Conservation (phyloP, 305 asterid genomes). For the Withania somnifera region DNA sequence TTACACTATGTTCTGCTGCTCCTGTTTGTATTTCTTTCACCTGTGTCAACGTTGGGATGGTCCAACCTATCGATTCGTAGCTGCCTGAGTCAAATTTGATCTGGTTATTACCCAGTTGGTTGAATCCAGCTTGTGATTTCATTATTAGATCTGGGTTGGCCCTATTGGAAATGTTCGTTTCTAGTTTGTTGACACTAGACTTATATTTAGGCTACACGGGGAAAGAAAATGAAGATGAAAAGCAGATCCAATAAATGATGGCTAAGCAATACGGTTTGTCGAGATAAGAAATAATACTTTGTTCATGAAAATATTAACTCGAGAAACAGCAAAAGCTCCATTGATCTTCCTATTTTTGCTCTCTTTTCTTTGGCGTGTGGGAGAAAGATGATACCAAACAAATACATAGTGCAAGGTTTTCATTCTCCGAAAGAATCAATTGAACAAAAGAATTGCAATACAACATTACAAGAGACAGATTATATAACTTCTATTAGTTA, state of each 20-base stretch:
- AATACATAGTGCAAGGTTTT: neutral
- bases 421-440: slow-evolving; percentile 21
- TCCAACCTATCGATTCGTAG: neutral
- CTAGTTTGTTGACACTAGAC: neutral
- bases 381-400: neutral
- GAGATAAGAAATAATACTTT: neutral
- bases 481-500: slow-evolving; percentile 22
- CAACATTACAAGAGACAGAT: slow-evolving; percentile 4
- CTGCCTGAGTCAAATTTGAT: neutral
- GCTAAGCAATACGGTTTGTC: too few species aligned
- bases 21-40: neutral
- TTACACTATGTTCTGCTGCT: neutral
- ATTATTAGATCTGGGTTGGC: neutral
- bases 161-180: neutral
- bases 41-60: neutral
- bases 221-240: neutral
- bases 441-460: slow-evolving; percentile 29
- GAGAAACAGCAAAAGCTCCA: neutral
- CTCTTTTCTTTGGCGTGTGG: neutral
- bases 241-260: neutral
- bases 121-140: neutral
- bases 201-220: neutral
- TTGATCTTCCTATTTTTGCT: neutral
- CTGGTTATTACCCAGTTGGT: neutral
- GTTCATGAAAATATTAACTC: neutral